phyloP scores from a whole-genome alignment of 805 yeast species.

The Jamesozyma spencerorum region DNA sequence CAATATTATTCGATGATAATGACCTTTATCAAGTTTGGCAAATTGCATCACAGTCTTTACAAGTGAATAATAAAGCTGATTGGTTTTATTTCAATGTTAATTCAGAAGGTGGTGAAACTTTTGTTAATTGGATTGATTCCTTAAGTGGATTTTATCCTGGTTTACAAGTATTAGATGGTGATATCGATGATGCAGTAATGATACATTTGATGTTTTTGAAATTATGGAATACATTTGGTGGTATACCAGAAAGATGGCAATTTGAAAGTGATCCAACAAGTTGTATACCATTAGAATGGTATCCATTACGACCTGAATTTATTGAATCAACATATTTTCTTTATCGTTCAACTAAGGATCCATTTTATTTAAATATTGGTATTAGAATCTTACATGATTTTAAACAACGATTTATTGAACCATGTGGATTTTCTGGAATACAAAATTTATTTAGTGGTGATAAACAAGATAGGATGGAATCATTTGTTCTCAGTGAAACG shows the following conservation, averaged over 20 bases:
- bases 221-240: conserved; percentile 71
- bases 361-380: conserved; percentile 71
- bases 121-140: conserved; percentile 72
- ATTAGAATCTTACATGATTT: conserved; percentile 51
- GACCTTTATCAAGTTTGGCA: conserved; percentile 48
- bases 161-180: conserved; percentile 69
- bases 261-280: conserved; percentile 13
- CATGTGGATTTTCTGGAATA: conserved; percentile 76
- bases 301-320: conserved; percentile 87
- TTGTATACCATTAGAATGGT: conserved; percentile 60
- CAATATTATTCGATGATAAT: conserved; percentile 61
- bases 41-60: conserved; percentile 48
- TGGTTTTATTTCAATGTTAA: conserved; percentile 53
- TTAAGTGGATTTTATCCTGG: conserved; percentile 87
- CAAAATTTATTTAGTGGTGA: conserved; percentile 57
- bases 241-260: conserved; percentile 86
- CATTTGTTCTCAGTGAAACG: conserved; percentile 82
- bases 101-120: conserved; percentile 39
- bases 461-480: conserved; percentile 77
- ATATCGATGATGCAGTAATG: conserved; percentile 51
- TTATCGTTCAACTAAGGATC: conserved; percentile 78
- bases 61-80: conserved; percentile 40
- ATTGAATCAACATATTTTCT: conserved; percentile 80
- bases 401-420: conserved; percentile 40
- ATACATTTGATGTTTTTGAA: conserved; percentile 58